Conservation (phyloP, 2,329 filamentous ascomycete genomes). For the Verticillium isaacii region DNA sequence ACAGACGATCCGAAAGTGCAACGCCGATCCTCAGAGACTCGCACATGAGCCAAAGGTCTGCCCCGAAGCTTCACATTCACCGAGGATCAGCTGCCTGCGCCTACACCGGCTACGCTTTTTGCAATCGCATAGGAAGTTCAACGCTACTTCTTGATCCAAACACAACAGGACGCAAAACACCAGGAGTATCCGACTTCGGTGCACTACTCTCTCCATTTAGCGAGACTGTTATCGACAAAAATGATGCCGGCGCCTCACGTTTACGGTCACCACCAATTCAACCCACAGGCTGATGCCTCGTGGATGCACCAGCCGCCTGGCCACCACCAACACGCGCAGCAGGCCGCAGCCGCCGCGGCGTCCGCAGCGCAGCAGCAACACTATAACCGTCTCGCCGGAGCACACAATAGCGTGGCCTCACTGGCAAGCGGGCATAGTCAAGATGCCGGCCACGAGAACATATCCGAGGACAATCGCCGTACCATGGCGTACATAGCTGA, state of each 20-base stretch:
- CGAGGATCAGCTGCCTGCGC: neutral
- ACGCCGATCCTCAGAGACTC: neutral
- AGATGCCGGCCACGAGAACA: constrained; percentile 57
- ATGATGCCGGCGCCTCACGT: constrained; percentile 63
- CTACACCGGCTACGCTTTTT: neutral
- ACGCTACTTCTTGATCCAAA: neutral
- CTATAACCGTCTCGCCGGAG: constrained; percentile 69
- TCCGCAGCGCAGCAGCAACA: constrained; percentile 51
- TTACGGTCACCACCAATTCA: constrained; percentile 65
- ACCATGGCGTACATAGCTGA: constrained; percentile 94
- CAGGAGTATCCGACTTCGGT: neutral
- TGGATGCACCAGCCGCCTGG: constrained; percentile 65
- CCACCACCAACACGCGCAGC: constrained; percentile 54
- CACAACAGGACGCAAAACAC: neutral
- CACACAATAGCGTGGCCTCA: constrained; percentile 48
- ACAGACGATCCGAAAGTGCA: neutral
- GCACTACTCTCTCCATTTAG: neutral
- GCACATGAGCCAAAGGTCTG: neutral
- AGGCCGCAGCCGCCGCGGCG: constrained; percentile 48
- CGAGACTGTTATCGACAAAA: constrained; percentile 17
- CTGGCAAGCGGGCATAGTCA: constrained; percentile 45
- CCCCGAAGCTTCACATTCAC: neutral
- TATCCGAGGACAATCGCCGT: constrained; percentile 86
- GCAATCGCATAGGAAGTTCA: neutral
- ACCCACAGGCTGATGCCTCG: constrained; percentile 55